Evolutionary conservation across 2,329 filamentous ascomycete genomes (phyloP).

Genomic region (Monosporascus sp.): DNA sequence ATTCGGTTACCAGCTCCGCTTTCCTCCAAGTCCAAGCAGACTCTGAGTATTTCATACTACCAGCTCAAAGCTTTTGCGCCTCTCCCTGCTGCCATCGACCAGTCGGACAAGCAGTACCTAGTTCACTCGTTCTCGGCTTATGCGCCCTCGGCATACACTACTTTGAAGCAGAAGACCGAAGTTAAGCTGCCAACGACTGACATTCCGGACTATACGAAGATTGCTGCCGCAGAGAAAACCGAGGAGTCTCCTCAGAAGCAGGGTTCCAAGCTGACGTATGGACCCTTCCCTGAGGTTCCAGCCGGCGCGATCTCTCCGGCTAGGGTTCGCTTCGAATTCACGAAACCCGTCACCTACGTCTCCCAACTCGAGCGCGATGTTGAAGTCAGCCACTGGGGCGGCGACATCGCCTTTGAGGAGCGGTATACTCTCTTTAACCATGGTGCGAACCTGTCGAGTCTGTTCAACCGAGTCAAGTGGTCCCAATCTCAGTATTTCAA

Average conservation of each 20-base stretch:
- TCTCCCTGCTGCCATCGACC: constrained; percentile 75
- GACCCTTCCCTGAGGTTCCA: constrained; percentile 78
- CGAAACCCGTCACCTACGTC: constrained; percentile 79
- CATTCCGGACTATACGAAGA: constrained; percentile 78
- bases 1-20: constrained; percentile 75
- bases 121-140: constrained; percentile 83
- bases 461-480: constrained; percentile 76
- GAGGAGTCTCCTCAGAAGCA: constrained; percentile 67
- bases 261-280: constrained; percentile 83
- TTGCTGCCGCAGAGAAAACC: constrained; percentile 59
- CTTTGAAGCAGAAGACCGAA: constrained; percentile 93
- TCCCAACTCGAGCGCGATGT: constrained; percentile 80
- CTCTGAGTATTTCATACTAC: constrained; percentile 81
- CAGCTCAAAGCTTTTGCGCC: constrained; percentile 73
- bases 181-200: constrained; percentile 77
- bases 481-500: constrained; percentile 69
- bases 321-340: constrained; percentile 88
- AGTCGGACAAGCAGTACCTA: constrained; percentile 82
- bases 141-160: constrained; percentile 75
- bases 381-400: constrained; percentile 97
- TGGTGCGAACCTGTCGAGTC: constrained; percentile 68
- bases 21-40: constrained; percentile 71
- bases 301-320: constrained; percentile 70
- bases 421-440: constrained; percentile 83
- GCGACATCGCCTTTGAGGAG: constrained; percentile 93